Evolutionary conservation across 441 rosid species (phyloP).

Genomic region (Daphne laureola): DNA sequence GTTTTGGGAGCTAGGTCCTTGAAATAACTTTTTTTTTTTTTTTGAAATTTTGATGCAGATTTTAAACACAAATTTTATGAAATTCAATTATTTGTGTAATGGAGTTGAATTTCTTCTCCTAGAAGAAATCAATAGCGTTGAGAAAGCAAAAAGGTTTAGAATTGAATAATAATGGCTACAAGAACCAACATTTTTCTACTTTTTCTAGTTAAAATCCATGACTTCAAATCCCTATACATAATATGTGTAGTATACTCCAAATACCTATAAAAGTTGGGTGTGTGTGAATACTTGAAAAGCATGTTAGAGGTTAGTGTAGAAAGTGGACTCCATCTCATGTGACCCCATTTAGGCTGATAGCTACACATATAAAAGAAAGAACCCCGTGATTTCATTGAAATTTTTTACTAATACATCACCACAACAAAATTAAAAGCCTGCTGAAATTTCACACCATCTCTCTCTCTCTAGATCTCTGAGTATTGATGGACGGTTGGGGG

Average conservation of each 20-base stretch:
- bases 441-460: background rate
- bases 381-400: conserved; percentile 8
- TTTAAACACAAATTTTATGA: too few relatives aligned
- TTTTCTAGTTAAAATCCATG: too few relatives aligned
- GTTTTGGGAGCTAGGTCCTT: too few relatives aligned
- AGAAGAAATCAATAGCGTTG: too few relatives aligned
- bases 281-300: conserved; percentile 22
- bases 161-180: background rate
- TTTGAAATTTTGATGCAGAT: too few relatives aligned
- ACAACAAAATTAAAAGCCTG: conserved; percentile 3
- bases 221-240: too few relatives aligned
- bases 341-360: conserved; percentile 13
- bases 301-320: conserved; percentile 22
- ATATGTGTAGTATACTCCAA: too few relatives aligned
- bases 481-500: conserved; percentile 32
- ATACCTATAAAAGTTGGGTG: background rate
- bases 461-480: background rate
- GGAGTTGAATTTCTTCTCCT: too few relatives aligned
- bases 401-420: conserved; percentile 23
- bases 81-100: too few relatives aligned
- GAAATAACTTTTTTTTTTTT: too few relatives aligned
- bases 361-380: conserved; percentile 23
- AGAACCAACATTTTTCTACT: background rate
- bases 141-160: too few relatives aligned
- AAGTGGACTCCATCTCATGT: conserved; percentile 37